A percentile compares a stretch with the other conserved stretches of the same genome.
Conservation (phyloP, 768 basidiomycete species). For the Cystobasidium tubakii region DNA sequence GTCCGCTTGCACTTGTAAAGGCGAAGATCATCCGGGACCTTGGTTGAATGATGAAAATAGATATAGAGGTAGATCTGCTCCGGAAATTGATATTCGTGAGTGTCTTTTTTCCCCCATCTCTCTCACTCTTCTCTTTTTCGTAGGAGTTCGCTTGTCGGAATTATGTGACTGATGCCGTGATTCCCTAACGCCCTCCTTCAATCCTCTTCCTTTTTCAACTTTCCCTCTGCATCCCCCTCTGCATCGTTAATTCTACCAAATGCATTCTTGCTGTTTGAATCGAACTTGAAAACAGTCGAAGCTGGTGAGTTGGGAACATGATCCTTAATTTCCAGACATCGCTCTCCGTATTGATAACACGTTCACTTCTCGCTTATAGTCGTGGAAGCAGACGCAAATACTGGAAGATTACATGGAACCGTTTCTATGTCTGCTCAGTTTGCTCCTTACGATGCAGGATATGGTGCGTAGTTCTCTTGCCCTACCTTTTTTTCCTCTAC, state of each 20-base stretch:
- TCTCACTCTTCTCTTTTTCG: slow-evolving; percentile 23
- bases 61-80: slow-evolving; percentile 42
- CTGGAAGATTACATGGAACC: slow-evolving; percentile 53
- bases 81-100: slow-evolving; percentile 45
- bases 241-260: no score
- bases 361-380: slow-evolving; percentile 45
- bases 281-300: slow-evolving; percentile 9
- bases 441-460: slow-evolving; percentile 63
- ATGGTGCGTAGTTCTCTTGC: slow-evolving; percentile 1
- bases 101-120: background rate
- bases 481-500: background rate
- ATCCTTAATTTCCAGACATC: no score
- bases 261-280: background rate
- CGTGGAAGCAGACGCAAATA: slow-evolving; percentile 17
- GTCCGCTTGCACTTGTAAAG: slow-evolving; percentile 78
- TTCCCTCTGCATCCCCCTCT: no score
- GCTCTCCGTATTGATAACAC: no score
- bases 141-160: no score
- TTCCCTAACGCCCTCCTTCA: no score
- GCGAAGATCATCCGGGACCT: slow-evolving; percentile 55
- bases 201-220: no score
- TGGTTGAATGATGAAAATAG: slow-evolving; percentile 36
- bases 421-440: slow-evolving; percentile 74
- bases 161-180: no score
- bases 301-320: background rate